These are phyloP conservation scores for Knoxia roxburghii DNA, from an alignment of 257 asterid genomes.

Conservation along the genomic window DNA sequence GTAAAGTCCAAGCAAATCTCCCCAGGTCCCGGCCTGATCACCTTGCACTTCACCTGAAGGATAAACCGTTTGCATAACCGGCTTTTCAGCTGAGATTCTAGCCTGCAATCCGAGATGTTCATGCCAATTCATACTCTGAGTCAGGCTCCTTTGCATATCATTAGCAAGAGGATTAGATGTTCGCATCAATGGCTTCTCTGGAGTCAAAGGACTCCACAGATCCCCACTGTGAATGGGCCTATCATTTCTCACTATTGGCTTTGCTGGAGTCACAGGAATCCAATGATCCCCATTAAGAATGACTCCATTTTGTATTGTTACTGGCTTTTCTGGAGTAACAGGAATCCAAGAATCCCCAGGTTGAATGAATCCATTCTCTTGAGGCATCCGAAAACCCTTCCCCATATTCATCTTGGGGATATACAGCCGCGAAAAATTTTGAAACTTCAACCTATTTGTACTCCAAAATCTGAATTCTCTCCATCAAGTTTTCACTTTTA, in stretches of 20 bases:
- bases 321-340: slow-evolving; percentile 38
- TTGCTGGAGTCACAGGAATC: slow-evolving; percentile 50
- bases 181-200: slow-evolving; percentile 13
- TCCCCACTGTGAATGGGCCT: slow-evolving; percentile 29
- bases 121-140: slow-evolving; percentile 11
- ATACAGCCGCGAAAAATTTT: slow-evolving; percentile 6
- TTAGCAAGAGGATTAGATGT: slow-evolving; percentile 8
- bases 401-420: slow-evolving; percentile 47
- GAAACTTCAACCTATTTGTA: slow-evolving; percentile 1
- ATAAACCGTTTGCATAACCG: not conserved
- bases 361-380: slow-evolving; percentile 28
- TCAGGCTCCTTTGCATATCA: slow-evolving; percentile 21
- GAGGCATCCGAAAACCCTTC: slow-evolving; percentile 38
- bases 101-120: not conserved
- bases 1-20: slow-evolving; percentile 22
- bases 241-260: slow-evolving; percentile 32
- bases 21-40: slow-evolving; percentile 20
- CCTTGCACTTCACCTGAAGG: slow-evolving; percentile 6
- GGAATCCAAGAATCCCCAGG: slow-evolving; percentile 48
- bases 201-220: slow-evolving; percentile 39
- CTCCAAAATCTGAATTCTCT: slow-evolving; percentile 5
- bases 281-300: slow-evolving; percentile 33
- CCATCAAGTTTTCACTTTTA: not conserved
- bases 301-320: slow-evolving; percentile 29
- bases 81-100: not conserved